phyloP scores from a whole-genome alignment of 768 basidiomycete genomes.

The Boletus huronensis region DNA sequence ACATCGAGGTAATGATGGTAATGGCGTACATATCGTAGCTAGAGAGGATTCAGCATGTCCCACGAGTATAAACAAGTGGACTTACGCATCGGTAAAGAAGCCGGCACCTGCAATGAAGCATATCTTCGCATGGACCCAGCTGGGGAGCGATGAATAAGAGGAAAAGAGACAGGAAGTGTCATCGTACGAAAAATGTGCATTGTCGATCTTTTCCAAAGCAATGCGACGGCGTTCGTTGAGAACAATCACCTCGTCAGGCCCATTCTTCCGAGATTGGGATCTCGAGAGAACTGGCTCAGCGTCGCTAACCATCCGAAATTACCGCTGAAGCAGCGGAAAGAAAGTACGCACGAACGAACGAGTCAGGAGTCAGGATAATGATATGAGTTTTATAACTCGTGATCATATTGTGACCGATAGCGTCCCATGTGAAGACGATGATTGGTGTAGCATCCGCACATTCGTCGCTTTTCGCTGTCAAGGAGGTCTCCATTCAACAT shows the following conservation, averaged over 20 bases:
- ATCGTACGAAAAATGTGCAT: constrained; percentile 76
- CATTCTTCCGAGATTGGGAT: neutral
- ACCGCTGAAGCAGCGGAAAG: neutral
- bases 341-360: neutral
- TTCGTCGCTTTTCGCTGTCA: constrained; percentile 15
- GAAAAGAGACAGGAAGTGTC: neutral
- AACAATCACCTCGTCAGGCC: constrained; percentile 7
- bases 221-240: constrained; percentile 70
- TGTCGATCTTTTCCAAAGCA: constrained; percentile 81
- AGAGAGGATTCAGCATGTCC: neutral
- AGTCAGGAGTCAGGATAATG: neutral
- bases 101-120: constrained; percentile 69
- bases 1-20: constrained; percentile 78
- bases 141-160: constrained; percentile 22
- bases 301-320: constrained; percentile 12
- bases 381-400: constrained; percentile 16
- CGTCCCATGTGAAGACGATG: constrained; percentile 2
- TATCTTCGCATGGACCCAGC: constrained; percentile 82
- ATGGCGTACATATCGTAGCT: constrained; percentile 85
- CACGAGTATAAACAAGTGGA: constrained; percentile 3
- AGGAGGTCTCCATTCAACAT: neutral
- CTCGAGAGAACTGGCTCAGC: neutral
- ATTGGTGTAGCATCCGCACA: constrained; percentile 21
- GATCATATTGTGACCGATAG: constrained; percentile 2
- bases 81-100: constrained; percentile 84